phyloP scores from a whole-genome alignment of 2,329 filamentous ascomycete species.

The Didymosphaeria variabile region DNA sequence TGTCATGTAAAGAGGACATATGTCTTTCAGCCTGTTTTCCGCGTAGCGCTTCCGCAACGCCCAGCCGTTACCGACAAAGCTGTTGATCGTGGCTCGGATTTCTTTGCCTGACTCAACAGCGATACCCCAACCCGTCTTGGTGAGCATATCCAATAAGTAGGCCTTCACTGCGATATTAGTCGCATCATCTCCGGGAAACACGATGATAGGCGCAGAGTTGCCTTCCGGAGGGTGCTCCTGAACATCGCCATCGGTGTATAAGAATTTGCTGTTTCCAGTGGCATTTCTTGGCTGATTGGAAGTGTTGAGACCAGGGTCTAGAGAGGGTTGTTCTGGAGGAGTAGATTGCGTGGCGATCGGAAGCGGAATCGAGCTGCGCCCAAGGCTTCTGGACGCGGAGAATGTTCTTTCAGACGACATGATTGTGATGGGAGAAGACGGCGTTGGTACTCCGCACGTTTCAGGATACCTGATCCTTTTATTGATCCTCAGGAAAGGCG shows the following conservation, averaged over 20 bases:
- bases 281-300: no score
- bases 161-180: neutral
- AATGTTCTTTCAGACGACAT: neutral
- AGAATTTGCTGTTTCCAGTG: neutral
- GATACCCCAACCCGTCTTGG: slow-evolving; percentile 2
- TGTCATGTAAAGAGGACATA: neutral
- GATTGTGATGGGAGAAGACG: neutral
- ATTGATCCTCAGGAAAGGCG: neutral
- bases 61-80: slow-evolving; percentile 7
- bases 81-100: slow-evolving; percentile 10
- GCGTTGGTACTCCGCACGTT: neutral
- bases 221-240: slow-evolving; percentile 1
- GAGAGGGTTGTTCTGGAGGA: neutral
- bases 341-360: neutral
- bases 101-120: slow-evolving; percentile 1
- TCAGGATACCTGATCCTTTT: neutral
- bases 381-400: neutral
- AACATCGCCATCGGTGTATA: slow-evolving; percentile 3
- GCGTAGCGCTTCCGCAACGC: neutral
- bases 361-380: neutral
- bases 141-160: slow-evolving; percentile 2
- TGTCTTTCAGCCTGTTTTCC: neutral
- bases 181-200: neutral
- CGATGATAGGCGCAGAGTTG: neutral
- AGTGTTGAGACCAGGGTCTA: neutral